These are phyloP conservation scores for Escallonia herrerae DNA, from an alignment of 129 eudicot genomes.

Conservation along the genomic window DNA sequence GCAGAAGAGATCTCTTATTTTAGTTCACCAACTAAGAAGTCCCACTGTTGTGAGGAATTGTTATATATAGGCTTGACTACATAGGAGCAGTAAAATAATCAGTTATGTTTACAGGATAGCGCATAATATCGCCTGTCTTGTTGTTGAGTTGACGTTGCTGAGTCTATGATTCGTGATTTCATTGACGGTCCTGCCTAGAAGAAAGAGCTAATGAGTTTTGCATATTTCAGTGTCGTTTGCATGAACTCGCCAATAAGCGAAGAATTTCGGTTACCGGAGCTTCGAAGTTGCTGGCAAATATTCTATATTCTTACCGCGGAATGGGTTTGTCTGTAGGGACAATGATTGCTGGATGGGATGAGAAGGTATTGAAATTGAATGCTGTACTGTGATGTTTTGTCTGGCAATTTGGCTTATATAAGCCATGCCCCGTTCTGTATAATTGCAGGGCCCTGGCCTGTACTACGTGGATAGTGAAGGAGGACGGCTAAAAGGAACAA, in stretches of 20 bases:
- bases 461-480: constrained; percentile 99
- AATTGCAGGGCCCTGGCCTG: constrained; percentile 85
- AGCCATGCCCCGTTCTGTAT: neutral
- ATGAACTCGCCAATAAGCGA: constrained; percentile 85
- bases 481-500: constrained; percentile 88
- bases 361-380: constrained; percentile 41
- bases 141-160: neutral
- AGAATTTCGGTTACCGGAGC: constrained; percentile 96
- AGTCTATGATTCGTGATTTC: neutral
- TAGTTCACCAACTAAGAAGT: no score
- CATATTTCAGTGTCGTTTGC: constrained; percentile 59
- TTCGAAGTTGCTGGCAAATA: constrained; percentile 80
- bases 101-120: neutral
- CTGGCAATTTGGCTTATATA: neutral
- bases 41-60: no score
- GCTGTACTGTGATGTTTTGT: neutral
- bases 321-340: constrained; percentile 95
- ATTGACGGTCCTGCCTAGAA: neutral
- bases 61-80: neutral
- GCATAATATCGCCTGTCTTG: neutral
- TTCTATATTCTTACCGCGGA: constrained; percentile 82
- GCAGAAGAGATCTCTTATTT: no score
- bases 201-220: constrained; percentile 9
- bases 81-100: neutral
- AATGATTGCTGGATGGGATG: constrained; percentile 98